These are phyloP conservation scores for Rhamnella rubrinervis DNA, from an alignment of 331 rosid genomes.

Conservation along the genomic window DNA sequence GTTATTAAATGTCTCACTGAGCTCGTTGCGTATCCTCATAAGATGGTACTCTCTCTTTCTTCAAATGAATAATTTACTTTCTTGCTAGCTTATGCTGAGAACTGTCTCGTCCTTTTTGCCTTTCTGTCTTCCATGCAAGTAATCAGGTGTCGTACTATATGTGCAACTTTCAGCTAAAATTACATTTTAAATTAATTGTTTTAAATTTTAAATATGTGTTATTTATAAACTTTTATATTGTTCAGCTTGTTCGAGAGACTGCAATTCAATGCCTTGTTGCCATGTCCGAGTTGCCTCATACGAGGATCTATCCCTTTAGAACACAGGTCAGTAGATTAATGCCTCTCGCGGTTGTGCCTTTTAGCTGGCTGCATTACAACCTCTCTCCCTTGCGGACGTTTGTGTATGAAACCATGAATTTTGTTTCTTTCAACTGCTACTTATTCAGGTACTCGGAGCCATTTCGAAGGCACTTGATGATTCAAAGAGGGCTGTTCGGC, in stretches of 20 bases:
- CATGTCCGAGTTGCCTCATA: constrained; percentile 76
- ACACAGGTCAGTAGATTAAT: constrained; percentile 52
- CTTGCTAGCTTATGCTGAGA: constrained; percentile 19
- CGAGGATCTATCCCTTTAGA: constrained; percentile 79
- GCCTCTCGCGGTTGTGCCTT: not conserved
- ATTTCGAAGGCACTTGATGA: constrained; percentile 68
- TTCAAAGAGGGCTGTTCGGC: constrained; percentile 76
- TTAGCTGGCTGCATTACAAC: not conserved
- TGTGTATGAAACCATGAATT: not conserved
- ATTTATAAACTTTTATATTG: not conserved
- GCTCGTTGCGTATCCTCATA: constrained; percentile 72
- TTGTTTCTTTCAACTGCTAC: not conserved
- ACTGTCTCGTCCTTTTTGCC: not conserved
- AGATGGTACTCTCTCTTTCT: constrained; percentile 55
- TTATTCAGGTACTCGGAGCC: constrained; percentile 58
- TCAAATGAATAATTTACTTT: not conserved
- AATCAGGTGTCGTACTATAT: too few relatives aligned
- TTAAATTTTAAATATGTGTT: not conserved
- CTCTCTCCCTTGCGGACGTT: not conserved
- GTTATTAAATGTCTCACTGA: constrained; percentile 55
- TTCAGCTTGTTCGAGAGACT: constrained; percentile 94
- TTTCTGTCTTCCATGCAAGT: too few relatives aligned
- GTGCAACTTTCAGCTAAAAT: too few relatives aligned
- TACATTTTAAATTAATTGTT: not conserved
- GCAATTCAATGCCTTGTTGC: constrained; percentile 84